Evolutionary conservation across 2,329 filamentous ascomycete species (phyloP).

Genomic region (Alternaria gansuensis): DNA sequence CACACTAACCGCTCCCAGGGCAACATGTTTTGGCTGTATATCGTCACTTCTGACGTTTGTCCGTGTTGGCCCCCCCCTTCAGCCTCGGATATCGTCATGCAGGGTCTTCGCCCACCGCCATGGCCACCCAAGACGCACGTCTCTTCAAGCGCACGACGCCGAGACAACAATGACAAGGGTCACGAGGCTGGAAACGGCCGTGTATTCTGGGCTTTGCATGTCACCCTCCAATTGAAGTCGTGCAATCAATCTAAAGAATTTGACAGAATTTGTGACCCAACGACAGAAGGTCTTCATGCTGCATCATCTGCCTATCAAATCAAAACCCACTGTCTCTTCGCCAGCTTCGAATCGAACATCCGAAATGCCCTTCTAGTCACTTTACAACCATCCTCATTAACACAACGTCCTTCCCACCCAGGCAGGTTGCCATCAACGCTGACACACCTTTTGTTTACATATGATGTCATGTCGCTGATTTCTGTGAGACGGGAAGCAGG

Average conservation of each 20-base stretch:
- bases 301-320: slow-evolving; percentile 8
- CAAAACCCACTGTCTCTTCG: background rate
- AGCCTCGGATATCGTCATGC: slow-evolving; percentile 24
- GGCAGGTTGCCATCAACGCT: slow-evolving; percentile 4
- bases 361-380: slow-evolving; percentile 2
- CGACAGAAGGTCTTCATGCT: slow-evolving; percentile 6
- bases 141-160: background rate
- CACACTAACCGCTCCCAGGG: slow-evolving; percentile 13
- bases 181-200: slow-evolving; percentile 1
- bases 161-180: background rate
- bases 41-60: slow-evolving; percentile 36
- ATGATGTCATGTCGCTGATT: slow-evolving; percentile 20
- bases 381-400: slow-evolving; percentile 10
- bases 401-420: slow-evolving; percentile 3
- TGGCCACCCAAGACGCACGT: slow-evolving; percentile 27
- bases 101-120: slow-evolving; percentile 6
- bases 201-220: slow-evolving; percentile 2
- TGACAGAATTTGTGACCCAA: slow-evolving; percentile 6
- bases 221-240: background rate
- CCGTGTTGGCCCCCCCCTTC: slow-evolving; percentile 16
- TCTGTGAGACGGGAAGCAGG: slow-evolving; percentile 4
- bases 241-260: slow-evolving; percentile 1
- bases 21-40: slow-evolving; percentile 22
- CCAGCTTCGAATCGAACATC: slow-evolving; percentile 5
- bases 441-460: slow-evolving; percentile 4